Percentiles rank a stretch among this genome's conserved stretches.
phyloP scores from a whole-genome alignment of 768 basidiomycete species.

The Amanita phalloides region DNA sequence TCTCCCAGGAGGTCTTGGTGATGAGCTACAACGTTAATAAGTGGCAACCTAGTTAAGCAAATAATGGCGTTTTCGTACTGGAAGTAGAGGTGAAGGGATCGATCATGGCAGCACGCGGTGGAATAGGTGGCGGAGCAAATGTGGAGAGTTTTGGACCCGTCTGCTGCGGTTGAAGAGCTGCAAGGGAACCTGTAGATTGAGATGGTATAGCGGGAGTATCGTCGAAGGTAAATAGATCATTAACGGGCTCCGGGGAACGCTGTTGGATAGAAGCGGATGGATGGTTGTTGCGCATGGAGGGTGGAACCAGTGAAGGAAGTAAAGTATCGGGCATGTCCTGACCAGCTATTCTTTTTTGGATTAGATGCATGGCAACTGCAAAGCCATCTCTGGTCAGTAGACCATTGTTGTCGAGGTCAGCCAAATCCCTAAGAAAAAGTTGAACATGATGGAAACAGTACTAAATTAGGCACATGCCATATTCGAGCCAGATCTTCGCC shows the following conservation, averaged over 20 bases:
- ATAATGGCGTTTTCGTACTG: constrained; percentile 13
- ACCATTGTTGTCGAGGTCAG: constrained; percentile 85
- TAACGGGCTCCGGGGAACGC: constrained; percentile 32
- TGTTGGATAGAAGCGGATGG: constrained; percentile 25
- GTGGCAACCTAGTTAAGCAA: neutral
- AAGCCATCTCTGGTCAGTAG: constrained; percentile 84
- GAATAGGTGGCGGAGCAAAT: constrained; percentile 16
- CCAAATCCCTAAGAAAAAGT: constrained; percentile 64
- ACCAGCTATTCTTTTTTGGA: constrained; percentile 76
- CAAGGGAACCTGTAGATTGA: constrained; percentile 26
- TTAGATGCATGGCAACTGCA: constrained; percentile 91
- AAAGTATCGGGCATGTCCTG: constrained; percentile 64
- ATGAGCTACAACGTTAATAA: constrained; percentile 5
- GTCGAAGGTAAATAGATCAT: constrained; percentile 41
- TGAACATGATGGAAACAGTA: neutral
- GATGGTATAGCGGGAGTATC: constrained; percentile 39
- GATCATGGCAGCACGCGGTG: constrained; percentile 12
- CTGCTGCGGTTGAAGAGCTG: constrained; percentile 19
- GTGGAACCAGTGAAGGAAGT: constrained; percentile 71
- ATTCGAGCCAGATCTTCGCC: constrained; percentile 81
- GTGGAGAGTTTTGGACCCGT: constrained; percentile 15
- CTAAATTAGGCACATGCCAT: constrained; percentile 49
- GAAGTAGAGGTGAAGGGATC: constrained; percentile 38
- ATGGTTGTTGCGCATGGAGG: constrained; percentile 47
- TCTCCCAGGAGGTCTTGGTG: constrained; percentile 59